phyloP scores from a whole-genome alignment of 495 filamentous ascomycete species.

The Sporormia fimetaria region DNA sequence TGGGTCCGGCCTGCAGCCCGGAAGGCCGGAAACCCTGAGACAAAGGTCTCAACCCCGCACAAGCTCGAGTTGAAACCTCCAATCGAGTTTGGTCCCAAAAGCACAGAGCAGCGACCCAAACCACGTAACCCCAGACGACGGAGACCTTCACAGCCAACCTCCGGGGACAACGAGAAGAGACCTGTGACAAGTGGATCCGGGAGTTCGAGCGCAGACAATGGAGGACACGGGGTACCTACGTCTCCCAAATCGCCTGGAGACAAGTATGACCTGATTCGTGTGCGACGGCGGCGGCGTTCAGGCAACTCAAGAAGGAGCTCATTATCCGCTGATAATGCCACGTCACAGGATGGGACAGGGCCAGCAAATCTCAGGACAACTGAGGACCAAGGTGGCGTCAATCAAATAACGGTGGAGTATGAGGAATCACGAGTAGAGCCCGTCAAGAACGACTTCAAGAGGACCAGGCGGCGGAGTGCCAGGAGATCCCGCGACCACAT shows the following conservation, averaged over 20 bases:
- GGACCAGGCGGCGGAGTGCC: slow-evolving; percentile 12
- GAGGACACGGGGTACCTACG: slow-evolving; percentile 1
- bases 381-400: slow-evolving; percentile 1
- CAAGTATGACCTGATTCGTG: slow-evolving; percentile 5
- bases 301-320: slow-evolving; percentile 11
- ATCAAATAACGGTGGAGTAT: slow-evolving; percentile 2
- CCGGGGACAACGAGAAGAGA: slow-evolving; percentile 16
- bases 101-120: slow-evolving; percentile 7
- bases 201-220: slow-evolving; percentile 12
- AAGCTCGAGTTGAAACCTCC: slow-evolving; percentile 7
- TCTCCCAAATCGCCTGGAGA: slow-evolving; percentile 5
- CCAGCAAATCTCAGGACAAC: slow-evolving; percentile 5
- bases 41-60: slow-evolving; percentile 11
- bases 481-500: slow-evolving; percentile 7
- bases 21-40: slow-evolving; percentile 2
- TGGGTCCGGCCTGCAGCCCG: slow-evolving; percentile 22
- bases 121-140: slow-evolving; percentile 7
- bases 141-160: slow-evolving; percentile 17
- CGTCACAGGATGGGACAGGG: slow-evolving; percentile 8
- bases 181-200: slow-evolving; percentile 21
- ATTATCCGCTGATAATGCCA: slow-evolving; percentile 13
- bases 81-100: slow-evolving; percentile 6
- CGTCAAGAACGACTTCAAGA: slow-evolving; percentile 3
- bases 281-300: slow-evolving; percentile 7
- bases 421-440: slow-evolving; percentile 1